Evolutionary conservation across 306 rosid genomes (phyloP), one percentile per base, ranked within the genome.

Genomic region (Quercus cerris): DNA sequence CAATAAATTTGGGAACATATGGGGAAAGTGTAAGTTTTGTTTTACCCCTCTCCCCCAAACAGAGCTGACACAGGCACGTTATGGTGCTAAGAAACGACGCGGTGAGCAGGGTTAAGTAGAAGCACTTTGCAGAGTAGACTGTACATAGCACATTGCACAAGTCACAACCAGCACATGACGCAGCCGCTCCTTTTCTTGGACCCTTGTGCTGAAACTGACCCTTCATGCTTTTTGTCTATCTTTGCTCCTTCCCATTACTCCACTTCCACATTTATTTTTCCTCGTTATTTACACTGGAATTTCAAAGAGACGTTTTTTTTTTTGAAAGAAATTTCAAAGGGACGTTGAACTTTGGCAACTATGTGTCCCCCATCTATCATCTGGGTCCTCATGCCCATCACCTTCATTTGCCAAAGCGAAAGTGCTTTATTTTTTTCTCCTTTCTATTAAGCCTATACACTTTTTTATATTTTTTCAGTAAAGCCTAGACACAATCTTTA

Each of bases 121-220:
- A 58, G 6, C 54, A 13, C 54, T 49, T 49, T 49, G 54, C 31
- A 51, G 9, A 63, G 52, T 71, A 51, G 59, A 77, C 22, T 33
- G 33, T 28, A 68, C 6, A 1, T 5, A 27, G 15, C 17, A 17
- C 1, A 1, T 5, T 17, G 6, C 8, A 10, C 0, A 11, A 57
- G 10, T 8, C 25, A 23, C 17, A 5, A 5, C 44, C 9, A 33
- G 80, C 78, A 88, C 85, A 80, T 77, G 78, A 31, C 10, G 38
- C 41, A 33, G 81, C 89, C 87, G 79, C 80, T 78, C 55, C 75
- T 41, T 75, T 8, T 31, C 71, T 85, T 90, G 91, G 90, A 80
- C 9, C 20, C 61, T 77, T 75, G 66, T 49, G 57, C 57, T 10
- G 74, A 84, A 22, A 62, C 30, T 9, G 71, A 71, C 82, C 66